These are phyloP conservation scores for Lentinula boryana DNA, from an alignment of 768 basidiomycete species.

Conservation along the genomic window DNA sequence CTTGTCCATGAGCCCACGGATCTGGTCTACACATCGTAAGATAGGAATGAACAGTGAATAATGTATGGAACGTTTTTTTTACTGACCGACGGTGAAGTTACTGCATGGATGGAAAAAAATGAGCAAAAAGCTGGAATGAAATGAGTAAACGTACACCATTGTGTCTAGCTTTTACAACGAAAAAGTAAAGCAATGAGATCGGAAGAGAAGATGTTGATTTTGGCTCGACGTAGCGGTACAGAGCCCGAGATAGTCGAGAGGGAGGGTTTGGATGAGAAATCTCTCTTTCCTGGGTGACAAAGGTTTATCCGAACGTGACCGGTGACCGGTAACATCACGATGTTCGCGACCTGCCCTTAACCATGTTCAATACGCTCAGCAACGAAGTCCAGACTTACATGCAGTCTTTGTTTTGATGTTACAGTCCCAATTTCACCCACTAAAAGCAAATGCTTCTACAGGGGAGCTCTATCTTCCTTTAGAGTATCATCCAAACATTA, in stretches of 20 bases:
- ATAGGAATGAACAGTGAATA: neutral
- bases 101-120: slow-evolving; percentile 33
- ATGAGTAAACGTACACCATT: slow-evolving; percentile 70
- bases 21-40: slow-evolving; percentile 55
- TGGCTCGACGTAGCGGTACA: neutral
- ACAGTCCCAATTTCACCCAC: slow-evolving; percentile 20
- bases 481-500: slow-evolving; percentile 43
- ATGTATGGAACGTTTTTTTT: slow-evolving; percentile 3
- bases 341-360: neutral
- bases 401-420: neutral
- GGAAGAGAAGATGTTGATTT: slow-evolving; percentile 3
- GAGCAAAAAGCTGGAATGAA: slow-evolving; percentile 4
- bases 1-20: slow-evolving; percentile 82
- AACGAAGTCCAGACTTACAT: too few species aligned
- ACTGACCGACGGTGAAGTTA: slow-evolving; percentile 86
- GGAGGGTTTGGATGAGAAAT: slow-evolving; percentile 3
- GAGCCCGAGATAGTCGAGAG: slow-evolving; percentile 4
- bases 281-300: neutral
- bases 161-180: slow-evolving; percentile 42
- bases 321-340: neutral
- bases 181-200: slow-evolving; percentile 9
- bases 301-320: neutral
- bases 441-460: slow-evolving; percentile 33
- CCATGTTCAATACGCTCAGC: neutral
- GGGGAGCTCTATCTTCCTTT: slow-evolving; percentile 55